Evolutionary conservation across 2,329 filamentous ascomycete genomes (phyloP).

Genomic region (Cercospora sp.): DNA sequence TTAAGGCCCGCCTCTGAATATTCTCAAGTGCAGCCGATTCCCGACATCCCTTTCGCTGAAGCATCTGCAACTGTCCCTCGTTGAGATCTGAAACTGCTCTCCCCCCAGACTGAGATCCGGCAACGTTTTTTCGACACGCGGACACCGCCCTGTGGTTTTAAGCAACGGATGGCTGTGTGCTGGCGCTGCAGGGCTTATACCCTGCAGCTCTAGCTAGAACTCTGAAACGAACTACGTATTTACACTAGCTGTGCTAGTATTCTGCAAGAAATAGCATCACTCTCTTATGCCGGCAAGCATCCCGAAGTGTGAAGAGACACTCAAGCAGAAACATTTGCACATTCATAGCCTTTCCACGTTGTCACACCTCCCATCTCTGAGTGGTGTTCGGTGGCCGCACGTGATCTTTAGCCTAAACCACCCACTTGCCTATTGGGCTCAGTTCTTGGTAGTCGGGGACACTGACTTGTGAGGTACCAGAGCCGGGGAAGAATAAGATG

Average conservation of each 20-base stretch:
- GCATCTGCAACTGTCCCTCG: background rate
- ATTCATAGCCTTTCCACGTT: background rate
- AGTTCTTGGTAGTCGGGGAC: background rate
- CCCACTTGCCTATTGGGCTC: background rate
- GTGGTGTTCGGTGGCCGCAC: background rate
- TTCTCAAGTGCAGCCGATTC: background rate
- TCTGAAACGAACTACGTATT: background rate
- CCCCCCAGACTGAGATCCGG: background rate
- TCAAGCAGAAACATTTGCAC: background rate
- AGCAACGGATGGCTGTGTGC: background rate
- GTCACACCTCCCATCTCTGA: background rate
- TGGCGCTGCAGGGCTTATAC: background rate
- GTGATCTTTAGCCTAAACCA: background rate
- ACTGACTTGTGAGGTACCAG: background rate
- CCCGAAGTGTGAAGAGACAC: background rate
- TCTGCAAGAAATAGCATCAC: background rate
- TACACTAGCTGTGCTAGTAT: background rate
- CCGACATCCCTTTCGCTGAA: background rate
- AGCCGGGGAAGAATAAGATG: background rate
- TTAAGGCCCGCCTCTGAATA: background rate
- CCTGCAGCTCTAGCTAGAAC: background rate
- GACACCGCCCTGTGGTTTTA: background rate
- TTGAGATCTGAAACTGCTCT: background rate
- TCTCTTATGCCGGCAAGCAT: background rate
- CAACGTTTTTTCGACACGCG: background rate